Conservation (phyloP, 805 yeast species). For the Spencermartinsiella europaea region DNA sequence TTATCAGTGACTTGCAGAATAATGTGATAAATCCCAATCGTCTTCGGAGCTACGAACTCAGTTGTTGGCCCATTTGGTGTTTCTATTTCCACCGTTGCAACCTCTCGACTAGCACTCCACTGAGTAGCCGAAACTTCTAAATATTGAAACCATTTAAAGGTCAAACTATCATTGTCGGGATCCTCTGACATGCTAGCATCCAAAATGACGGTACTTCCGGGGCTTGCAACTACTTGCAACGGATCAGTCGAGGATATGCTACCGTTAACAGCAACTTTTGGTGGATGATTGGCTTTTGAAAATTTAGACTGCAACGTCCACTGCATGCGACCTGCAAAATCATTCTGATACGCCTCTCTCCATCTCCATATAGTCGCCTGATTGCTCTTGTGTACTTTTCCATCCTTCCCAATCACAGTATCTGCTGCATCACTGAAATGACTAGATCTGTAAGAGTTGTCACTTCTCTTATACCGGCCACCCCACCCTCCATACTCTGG, state of each 20-base stretch:
- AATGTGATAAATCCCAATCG: not conserved
- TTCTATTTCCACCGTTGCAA: not conserved
- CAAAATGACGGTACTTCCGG: not conserved
- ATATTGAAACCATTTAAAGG: conserved; percentile 3
- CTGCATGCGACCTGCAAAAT: conserved; percentile 1
- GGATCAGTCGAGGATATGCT: not conserved
- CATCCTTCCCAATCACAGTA: not conserved
- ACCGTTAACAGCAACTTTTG: not conserved
- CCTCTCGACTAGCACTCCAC: not conserved
- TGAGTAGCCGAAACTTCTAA: conserved; percentile 2
- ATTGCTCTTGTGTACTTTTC: not conserved
- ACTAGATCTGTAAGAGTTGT: not conserved
- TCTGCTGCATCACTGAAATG: not conserved
- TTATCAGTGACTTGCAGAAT: not conserved
- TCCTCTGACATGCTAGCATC: not conserved
- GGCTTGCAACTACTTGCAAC: not conserved
- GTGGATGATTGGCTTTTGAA: not conserved
- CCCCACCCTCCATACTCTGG: conserved; percentile 2
- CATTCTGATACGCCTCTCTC: conserved; percentile 1
- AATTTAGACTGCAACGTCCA: not conserved
- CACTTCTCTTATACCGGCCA: not conserved
- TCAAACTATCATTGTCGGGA: not conserved
- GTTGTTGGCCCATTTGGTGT: not conserved
- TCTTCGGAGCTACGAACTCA: not conserved
- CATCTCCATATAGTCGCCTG: conserved; percentile 1